These are phyloP conservation scores for Venturia asperata DNA, from an alignment of 2,329 filamentous ascomycete genomes.

Conservation along the genomic window DNA sequence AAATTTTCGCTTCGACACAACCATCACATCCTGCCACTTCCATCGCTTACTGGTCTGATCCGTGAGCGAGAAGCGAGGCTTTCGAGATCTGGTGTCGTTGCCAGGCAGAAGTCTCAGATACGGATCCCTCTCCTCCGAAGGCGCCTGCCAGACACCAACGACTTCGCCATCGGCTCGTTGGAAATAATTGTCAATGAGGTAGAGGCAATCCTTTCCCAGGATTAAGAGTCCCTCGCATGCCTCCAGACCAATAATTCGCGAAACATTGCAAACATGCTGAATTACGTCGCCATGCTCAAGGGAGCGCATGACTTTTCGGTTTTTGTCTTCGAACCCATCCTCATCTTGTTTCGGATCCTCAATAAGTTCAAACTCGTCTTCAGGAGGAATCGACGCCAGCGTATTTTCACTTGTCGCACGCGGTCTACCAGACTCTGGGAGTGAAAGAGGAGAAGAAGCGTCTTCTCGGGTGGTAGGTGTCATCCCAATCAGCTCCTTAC, in stretches of 20 bases:
- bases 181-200: slow-evolving; percentile 95
- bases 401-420: slow-evolving; percentile 38
- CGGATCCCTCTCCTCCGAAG: slow-evolving; percentile 83
- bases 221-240: slow-evolving; percentile 91
- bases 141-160: slow-evolving; percentile 91
- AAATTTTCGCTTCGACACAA: slow-evolving; percentile 91
- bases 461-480: slow-evolving; percentile 21
- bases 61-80: slow-evolving; percentile 39
- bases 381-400: slow-evolving; percentile 31
- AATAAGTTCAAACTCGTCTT: slow-evolving; percentile 93
- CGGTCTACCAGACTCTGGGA: slow-evolving; percentile 27
- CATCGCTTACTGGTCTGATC: slow-evolving; percentile 84
- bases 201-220: slow-evolving; percentile 82
- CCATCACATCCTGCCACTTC: slow-evolving; percentile 92
- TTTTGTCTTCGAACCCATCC: slow-evolving; percentile 92
- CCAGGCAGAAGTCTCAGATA: slow-evolving; percentile 92
- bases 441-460: slow-evolving; percentile 5
- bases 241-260: slow-evolving; percentile 86
- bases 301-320: slow-evolving; percentile 93
- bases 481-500: slow-evolving; percentile 25
- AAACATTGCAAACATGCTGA: slow-evolving; percentile 90
- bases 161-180: slow-evolving; percentile 93
- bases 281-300: slow-evolving; percentile 86
- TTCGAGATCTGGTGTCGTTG: slow-evolving; percentile 52
- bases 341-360: slow-evolving; percentile 83